Conservation (phyloP, 305 asterid genomes). For the Striga hermonthica region DNA sequence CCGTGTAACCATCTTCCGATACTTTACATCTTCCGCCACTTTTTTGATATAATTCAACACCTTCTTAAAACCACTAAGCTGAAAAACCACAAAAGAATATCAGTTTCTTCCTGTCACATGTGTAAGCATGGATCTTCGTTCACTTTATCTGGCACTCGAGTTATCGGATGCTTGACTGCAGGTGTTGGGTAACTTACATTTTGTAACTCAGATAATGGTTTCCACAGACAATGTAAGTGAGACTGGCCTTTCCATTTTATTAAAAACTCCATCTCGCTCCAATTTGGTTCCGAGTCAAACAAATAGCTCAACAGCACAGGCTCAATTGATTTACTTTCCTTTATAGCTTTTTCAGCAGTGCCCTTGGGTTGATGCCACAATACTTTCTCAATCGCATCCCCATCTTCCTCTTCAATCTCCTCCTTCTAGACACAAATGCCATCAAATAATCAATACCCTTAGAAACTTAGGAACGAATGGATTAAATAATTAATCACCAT, state of each 20-base stretch:
- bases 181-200: slow-evolving; percentile 58
- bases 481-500: slow-evolving; percentile 8
- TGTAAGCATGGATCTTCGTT: slow-evolving; percentile 9
- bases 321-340: slow-evolving; percentile 69
- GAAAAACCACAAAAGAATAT: slow-evolving; percentile 43
- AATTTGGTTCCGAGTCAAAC: slow-evolving; percentile 77
- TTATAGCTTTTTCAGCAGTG: slow-evolving; percentile 86
- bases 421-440: slow-evolving; percentile 49
- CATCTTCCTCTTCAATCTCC: slow-evolving; percentile 88
- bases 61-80: slow-evolving; percentile 99
- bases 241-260: slow-evolving; percentile 99
- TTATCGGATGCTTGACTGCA: slow-evolving; percentile 14
- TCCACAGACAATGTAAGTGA: slow-evolving; percentile 98
- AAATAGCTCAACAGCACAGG: slow-evolving; percentile 80
- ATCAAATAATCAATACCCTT: slow-evolving; percentile 32
- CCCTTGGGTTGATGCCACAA: slow-evolving; percentile 99
- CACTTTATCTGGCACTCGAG: slow-evolving; percentile 12
- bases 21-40: slow-evolving; percentile 83
- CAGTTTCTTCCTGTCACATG: slow-evolving; percentile 25
- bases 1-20: slow-evolving; percentile 81
- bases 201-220: slow-evolving; percentile 82
- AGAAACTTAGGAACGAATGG: slow-evolving; percentile 19
- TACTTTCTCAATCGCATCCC: slow-evolving; percentile 90
- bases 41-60: slow-evolving; percentile 91
- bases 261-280: slow-evolving; percentile 85